These are phyloP conservation scores for Cladosporium cucumerinum DNA, from an alignment of 2,329 filamentous ascomycete genomes.

Conservation along the genomic window DNA sequence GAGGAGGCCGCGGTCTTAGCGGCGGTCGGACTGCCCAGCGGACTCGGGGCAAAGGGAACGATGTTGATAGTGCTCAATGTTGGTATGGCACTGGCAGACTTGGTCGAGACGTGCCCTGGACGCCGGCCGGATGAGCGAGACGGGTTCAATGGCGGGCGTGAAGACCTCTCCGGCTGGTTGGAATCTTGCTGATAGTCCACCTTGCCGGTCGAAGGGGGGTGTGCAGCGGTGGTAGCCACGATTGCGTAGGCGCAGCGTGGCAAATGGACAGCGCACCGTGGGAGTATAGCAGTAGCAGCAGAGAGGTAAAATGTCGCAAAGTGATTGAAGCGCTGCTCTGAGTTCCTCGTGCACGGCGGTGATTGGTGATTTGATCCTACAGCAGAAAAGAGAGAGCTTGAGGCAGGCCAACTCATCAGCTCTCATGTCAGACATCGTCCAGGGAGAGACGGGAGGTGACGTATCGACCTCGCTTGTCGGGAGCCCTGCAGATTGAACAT, in stretches of 20 bases:
- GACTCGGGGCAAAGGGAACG: slow-evolving; percentile 20
- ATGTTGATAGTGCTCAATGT: slow-evolving; percentile 38
- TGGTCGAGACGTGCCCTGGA: slow-evolving; percentile 33
- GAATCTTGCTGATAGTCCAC: slow-evolving; percentile 10
- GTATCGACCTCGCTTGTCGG: not conserved
- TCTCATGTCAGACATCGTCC: not conserved
- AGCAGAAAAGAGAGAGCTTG: slow-evolving; percentile 1
- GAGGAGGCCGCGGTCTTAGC: slow-evolving; percentile 17
- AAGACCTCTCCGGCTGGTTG: slow-evolving; percentile 16
- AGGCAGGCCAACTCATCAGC: not conserved
- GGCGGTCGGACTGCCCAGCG: slow-evolving; percentile 11
- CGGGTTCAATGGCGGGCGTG: slow-evolving; percentile 16
- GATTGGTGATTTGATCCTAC: slow-evolving; percentile 10
- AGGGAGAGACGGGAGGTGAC: not conserved
- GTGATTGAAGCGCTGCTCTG: slow-evolving; percentile 3
- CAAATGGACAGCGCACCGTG: not conserved
- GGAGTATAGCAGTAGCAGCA: not conserved
- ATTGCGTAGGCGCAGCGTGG: slow-evolving; percentile 6
- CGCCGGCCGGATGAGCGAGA: slow-evolving; percentile 23
- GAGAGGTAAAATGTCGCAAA: not conserved
- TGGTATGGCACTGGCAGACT: slow-evolving; percentile 44
- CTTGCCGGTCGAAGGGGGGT: slow-evolving; percentile 9
- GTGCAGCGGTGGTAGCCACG: slow-evolving; percentile 8
- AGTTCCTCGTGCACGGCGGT: not conserved
- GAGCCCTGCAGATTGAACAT: not conserved